Percentiles rank a stretch among this genome's conserved stretches.
Evolutionary conservation across 2,329 filamentous ascomycete genomes (phyloP).

Genomic region (Curvularia spicifera): DNA sequence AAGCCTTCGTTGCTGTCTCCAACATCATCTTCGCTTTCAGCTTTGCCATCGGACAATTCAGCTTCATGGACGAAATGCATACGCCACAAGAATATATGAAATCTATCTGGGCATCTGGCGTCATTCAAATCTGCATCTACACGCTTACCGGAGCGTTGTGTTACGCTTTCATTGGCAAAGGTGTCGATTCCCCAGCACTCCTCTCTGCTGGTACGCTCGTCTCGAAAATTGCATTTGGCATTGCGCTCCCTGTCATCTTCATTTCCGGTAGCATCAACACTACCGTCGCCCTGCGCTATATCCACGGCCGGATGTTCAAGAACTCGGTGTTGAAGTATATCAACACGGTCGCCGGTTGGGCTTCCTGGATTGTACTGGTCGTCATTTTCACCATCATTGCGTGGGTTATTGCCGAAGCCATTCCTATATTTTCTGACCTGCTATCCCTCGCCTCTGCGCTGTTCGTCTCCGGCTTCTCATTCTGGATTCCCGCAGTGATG

Average conservation of each 20-base stretch:
- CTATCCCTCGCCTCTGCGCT: constrained; percentile 21
- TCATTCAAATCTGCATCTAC: constrained; percentile 23
- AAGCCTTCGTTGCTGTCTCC: constrained; percentile 21
- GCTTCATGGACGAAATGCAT: constrained; percentile 26
- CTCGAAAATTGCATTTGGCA: constrained; percentile 19
- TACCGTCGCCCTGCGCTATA: constrained; percentile 24
- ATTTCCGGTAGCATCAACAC: constrained; percentile 23
- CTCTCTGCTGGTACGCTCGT: constrained; percentile 17
- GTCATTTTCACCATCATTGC: constrained; percentile 23
- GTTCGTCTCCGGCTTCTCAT: constrained; percentile 22
- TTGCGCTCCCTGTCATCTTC: constrained; percentile 22
- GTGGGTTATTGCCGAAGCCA: constrained; percentile 24
- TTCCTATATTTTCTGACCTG: constrained; percentile 23
- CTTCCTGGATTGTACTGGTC: constrained; percentile 20
- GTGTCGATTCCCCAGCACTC: constrained; percentile 15
- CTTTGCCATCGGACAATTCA: constrained; percentile 22
- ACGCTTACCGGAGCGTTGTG: constrained; percentile 21
- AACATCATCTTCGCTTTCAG: constrained; percentile 26
- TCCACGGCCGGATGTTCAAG: constrained; percentile 26
- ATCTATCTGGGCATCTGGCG: constrained; percentile 19
- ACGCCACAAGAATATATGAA: constrained; percentile 22
- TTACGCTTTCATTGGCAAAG: constrained; percentile 22
- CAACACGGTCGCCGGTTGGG: constrained; percentile 21
- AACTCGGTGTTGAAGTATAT: constrained; percentile 20
- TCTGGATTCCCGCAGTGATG: constrained; percentile 23